Base-by-base conservation (phyloP, 2,329 filamentous ascomycete genomes). In the Chrysoporthe deuterocubensis region DNA sequence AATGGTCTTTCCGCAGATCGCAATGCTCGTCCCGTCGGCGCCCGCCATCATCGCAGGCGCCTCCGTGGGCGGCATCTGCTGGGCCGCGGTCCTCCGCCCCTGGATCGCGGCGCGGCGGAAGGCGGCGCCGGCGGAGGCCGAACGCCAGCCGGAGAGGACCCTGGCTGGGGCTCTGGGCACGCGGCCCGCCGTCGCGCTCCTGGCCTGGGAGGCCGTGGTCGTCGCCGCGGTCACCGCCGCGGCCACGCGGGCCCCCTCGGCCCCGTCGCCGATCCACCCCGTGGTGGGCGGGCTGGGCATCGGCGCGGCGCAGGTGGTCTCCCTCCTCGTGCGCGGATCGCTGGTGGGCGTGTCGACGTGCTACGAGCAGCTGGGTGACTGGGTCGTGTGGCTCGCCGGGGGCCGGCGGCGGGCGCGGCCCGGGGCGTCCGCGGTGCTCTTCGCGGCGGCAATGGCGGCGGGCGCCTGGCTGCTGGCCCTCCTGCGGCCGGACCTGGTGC, bases 1-100 rank as follows among this genome's bases (percentile, higher is more conserved):
- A 0, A 90, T 88, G 0, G 82, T 90, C 6, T 82, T 90, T 61
- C 84, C 85, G 0, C 89, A 92, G 76, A 73, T 87, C 13, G 88
- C 83, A 1, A 78, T 83, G 14, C 84, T 86, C 1, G 78, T 89
- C 2, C 77, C 74, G 2, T 83, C 85, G 0, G 87, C 87, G 0
- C 74, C 82, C 50, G 84, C 81, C 64, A 84, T 85, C 0, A 77
- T 90, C 1, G 77, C 78, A 0, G 89, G 90, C 7, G 85, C 83
- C 34, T 70, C 87, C 0, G 69, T 85, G 2, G 89, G 86, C 3
- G 89, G 88, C 3, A 78, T 88, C 7, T 69, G 83, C 8, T 88
- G 82, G 80, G 80, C 82, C 0, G 81, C 81, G 1, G 74, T 82
- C 64, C 71, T 87, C 13, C 76, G 78, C 34, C 78, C 77, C 1